Percentiles rank a stretch among this genome's conserved stretches.
phyloP scores from a whole-genome alignment of 1,284 basidiomycete species.

The Apiotrichum brassicae region DNA sequence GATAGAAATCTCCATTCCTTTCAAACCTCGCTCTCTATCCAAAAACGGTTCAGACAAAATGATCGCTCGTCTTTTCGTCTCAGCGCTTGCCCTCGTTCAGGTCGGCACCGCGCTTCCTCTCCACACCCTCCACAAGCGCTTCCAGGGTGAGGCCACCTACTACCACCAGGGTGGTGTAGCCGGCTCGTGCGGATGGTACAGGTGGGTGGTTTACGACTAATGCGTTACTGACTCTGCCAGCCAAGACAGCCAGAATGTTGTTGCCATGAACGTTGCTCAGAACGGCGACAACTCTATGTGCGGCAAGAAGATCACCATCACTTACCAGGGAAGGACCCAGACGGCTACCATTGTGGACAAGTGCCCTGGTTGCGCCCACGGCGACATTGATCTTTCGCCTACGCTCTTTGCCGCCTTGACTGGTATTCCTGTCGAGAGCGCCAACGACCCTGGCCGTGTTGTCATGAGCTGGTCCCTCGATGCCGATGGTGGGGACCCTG shows the following conservation, averaged over 20 bases:
- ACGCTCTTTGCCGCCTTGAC: slow-evolving; percentile 57
- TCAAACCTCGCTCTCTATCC: no score
- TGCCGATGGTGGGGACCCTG: slow-evolving; percentile 20
- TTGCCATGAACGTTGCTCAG: slow-evolving; percentile 43
- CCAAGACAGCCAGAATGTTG: slow-evolving; percentile 35
- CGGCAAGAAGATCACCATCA: slow-evolving; percentile 59
- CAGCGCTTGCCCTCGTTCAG: slow-evolving; percentile 1
- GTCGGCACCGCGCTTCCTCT: slow-evolving; percentile 3
- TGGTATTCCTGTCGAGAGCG: slow-evolving; percentile 25
- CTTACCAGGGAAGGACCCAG: slow-evolving; percentile 56
- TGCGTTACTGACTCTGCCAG: no score
- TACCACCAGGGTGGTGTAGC: slow-evolving; percentile 13
- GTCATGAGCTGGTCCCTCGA: slow-evolving; percentile 57
- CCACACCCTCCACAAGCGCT: slow-evolving; percentile 13
- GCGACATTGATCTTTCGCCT: slow-evolving; percentile 69
- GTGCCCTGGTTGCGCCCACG: slow-evolving; percentile 48
- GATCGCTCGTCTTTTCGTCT: neutral
- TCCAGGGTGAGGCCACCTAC: slow-evolving; percentile 20
- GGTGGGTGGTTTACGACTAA: no score
- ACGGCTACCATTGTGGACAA: slow-evolving; percentile 61
- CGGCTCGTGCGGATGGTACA: no score
- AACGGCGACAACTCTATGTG: slow-evolving; percentile 56
- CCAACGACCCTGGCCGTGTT: slow-evolving; percentile 52
- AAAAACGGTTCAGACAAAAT: slow-evolving; percentile 1
- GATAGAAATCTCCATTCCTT: neutral